Evolutionary conservation across 2,329 filamentous ascomycete species (phyloP).

Genomic region (Microsporum audouinii): DNA sequence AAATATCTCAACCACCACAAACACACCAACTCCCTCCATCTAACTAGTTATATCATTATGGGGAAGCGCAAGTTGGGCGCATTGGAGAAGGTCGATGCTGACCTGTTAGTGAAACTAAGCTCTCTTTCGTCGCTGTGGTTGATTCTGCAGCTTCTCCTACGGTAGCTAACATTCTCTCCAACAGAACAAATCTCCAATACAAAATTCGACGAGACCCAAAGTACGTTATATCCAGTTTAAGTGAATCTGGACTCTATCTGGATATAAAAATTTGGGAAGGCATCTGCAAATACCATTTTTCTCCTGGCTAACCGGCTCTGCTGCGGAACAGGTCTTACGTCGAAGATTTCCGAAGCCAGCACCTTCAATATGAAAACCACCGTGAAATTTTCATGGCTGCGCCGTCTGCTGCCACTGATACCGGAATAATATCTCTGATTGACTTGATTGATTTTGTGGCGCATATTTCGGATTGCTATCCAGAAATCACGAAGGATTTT

Average conservation of each 20-base stretch:
- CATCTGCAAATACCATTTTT: neutral
- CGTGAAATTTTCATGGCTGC: conserved; percentile 82
- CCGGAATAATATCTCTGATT: conserved; percentile 70
- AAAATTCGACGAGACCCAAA: conserved; percentile 80
- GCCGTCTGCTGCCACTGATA: conserved; percentile 64
- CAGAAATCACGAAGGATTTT: conserved; percentile 64
- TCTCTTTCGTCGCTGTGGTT: neutral
- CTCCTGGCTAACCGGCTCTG: neutral
- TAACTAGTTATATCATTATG: conserved; percentile 37
- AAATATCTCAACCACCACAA: neutral
- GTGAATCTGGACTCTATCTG: neutral
- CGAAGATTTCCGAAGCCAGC: conserved; percentile 79
- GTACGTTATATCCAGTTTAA: conserved; percentile 35
- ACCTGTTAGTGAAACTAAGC: conserved; percentile 47
- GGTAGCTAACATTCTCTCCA: conserved; percentile 12
- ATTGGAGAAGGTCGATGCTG: conserved; percentile 89
- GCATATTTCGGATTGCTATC: conserved; percentile 89
- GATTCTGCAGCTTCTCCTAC: conserved; percentile 14
- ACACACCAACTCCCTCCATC: conserved; percentile 57
- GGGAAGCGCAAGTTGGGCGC: conserved; percentile 83
- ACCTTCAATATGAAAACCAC: conserved; percentile 82
- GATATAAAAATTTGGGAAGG: neutral
- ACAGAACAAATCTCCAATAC: conserved; percentile 71
- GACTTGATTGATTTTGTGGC: conserved; percentile 89
- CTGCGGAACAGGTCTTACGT: conserved; percentile 57